These are phyloP conservation scores for Neonectria hederae DNA, from an alignment of 2,329 filamentous ascomycete species.

Conservation along the genomic window DNA sequence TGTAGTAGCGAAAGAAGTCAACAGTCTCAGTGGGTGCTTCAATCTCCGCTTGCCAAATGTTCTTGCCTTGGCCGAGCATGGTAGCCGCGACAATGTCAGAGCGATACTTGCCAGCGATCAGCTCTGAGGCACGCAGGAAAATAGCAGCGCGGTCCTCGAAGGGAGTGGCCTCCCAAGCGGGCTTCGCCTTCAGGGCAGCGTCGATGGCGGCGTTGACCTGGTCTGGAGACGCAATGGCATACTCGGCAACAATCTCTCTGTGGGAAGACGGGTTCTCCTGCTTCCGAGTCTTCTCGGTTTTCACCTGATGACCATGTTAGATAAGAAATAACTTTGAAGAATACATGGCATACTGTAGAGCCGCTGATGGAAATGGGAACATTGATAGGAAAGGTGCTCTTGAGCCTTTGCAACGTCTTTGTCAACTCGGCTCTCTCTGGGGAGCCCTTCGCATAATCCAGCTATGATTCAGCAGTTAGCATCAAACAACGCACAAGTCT, in stretches of 20 bases:
- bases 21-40: slow-evolving; percentile 36
- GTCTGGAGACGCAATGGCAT: slow-evolving; percentile 28
- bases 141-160: slow-evolving; percentile 33
- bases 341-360: not conserved
- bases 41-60: slow-evolving; percentile 34
- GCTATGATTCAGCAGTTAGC: slow-evolving; percentile 16
- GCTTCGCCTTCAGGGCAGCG: slow-evolving; percentile 30
- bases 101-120: slow-evolving; percentile 34
- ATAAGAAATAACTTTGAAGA: accelerated
- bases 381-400: slow-evolving; percentile 26
- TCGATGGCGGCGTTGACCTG: slow-evolving; percentile 35
- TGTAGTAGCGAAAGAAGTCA: slow-evolving; percentile 48
- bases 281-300: slow-evolving; percentile 21
- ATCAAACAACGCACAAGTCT: accelerated
- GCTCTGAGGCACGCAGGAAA: slow-evolving; percentile 30
- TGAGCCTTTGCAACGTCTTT: slow-evolving; percentile 28
- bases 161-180: slow-evolving; percentile 27
- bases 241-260: slow-evolving; percentile 28
- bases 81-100: slow-evolving; percentile 32
- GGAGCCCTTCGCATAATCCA: slow-evolving; percentile 34
- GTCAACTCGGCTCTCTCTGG: slow-evolving; percentile 30
- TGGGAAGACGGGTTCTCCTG: slow-evolving; percentile 33
- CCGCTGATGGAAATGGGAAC: slow-evolving; percentile 30
- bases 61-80: slow-evolving; percentile 36
- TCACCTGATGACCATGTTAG: not conserved